Evolutionary conservation across 1,284 basidiomycete genomes (phyloP).

Genomic region (Cystobasidium pallidum): DNA sequence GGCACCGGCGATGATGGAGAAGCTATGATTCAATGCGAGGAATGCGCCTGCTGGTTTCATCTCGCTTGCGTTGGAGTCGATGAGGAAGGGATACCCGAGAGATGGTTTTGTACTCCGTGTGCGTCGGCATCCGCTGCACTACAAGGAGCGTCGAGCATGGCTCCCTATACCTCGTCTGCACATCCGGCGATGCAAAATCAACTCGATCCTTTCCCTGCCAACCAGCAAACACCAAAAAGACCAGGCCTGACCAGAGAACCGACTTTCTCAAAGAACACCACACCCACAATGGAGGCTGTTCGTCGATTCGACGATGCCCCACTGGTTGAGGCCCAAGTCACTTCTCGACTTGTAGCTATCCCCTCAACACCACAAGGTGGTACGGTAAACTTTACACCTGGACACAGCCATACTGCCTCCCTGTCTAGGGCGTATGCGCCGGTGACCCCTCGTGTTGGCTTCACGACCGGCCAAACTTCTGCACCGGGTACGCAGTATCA

Average conservation of each 20-base stretch:
- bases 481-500: conserved; percentile 8
- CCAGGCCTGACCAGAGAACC: conserved; percentile 33
- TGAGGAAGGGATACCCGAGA: conserved; percentile 42
- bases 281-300: conserved; percentile 17
- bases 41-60: conserved; percentile 48
- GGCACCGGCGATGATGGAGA: conserved; percentile 39
- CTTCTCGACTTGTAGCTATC: neutral
- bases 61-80: conserved; percentile 47
- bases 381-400: neutral
- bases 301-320: conserved; percentile 32
- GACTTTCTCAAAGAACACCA: conserved; percentile 37
- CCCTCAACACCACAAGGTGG: conserved; percentile 13
- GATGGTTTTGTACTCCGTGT: conserved; percentile 49
- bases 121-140: neutral
- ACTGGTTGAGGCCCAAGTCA: conserved; percentile 8
- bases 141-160: neutral
- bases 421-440: conserved; percentile 32
- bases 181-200: neutral
- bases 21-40: conserved; percentile 48
- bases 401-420: conserved; percentile 19
- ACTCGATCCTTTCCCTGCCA: neutral
- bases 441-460: conserved; percentile 29
- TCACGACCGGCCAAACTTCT: conserved; percentile 1
- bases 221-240: conserved; percentile 10
- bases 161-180: conserved; percentile 10